Conservation (phyloP, 2,329 filamentous ascomycete species). For the Pestalotiopsis sp. region DNA sequence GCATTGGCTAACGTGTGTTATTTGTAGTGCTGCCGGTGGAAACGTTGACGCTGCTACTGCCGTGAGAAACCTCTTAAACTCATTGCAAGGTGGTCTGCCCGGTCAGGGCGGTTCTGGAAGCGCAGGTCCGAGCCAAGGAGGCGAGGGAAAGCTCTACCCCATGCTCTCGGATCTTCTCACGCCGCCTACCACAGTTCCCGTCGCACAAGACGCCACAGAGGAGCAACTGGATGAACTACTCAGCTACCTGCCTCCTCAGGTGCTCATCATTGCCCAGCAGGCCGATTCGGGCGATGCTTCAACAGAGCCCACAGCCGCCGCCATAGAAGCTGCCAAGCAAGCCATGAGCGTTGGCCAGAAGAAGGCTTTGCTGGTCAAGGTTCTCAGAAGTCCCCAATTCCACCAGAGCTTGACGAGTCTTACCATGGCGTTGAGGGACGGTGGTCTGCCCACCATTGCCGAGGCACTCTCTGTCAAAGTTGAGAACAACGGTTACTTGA, state of each 20-base stretch:
- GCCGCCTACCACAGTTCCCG: conserved; percentile 75
- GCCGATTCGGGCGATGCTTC: conserved; percentile 58
- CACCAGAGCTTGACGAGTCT: conserved; percentile 83
- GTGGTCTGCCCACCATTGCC: conserved; percentile 85
- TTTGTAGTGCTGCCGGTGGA: conserved; percentile 59
- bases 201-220: conserved; percentile 68
- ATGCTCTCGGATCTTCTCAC: conserved; percentile 85
- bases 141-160: conserved; percentile 71
- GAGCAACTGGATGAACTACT: conserved; percentile 75
- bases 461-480: conserved; percentile 83
- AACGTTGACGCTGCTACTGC: conserved; percentile 72
- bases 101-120: conserved; percentile 46
- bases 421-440: conserved; percentile 86
- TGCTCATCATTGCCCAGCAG: conserved; percentile 77
- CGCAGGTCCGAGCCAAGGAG: conserved; percentile 37
- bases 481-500: conserved; percentile 81
- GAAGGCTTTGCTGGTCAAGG: conserved; percentile 76
- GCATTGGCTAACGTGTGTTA: conserved; percentile 45
- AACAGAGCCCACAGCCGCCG: conserved; percentile 69
- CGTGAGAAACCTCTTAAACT: conserved; percentile 87
- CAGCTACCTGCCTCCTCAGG: conserved; percentile 74
- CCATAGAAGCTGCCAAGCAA: conserved; percentile 72
- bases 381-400: conserved; percentile 89
- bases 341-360: conserved; percentile 77
- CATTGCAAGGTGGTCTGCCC: conserved; percentile 54